Evolutionary conservation across 192 early-diverging fungal species (phyloP).

Genomic region (Phlyctochytrium arcticum): DNA sequence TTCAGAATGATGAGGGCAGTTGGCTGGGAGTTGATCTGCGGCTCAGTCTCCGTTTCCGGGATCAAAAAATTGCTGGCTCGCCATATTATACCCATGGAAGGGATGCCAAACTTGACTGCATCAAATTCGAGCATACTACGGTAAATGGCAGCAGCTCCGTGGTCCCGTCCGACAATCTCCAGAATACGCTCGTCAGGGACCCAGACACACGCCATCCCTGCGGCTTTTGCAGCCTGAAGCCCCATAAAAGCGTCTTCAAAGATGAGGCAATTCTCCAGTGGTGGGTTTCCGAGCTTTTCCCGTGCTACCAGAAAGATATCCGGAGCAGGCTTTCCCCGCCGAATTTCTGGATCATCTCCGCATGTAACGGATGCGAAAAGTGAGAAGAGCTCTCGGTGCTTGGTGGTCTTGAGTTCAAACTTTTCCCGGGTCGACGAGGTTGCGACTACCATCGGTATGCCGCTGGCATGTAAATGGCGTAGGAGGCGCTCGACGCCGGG

Average conservation of each 20-base stretch:
- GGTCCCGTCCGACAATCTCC: neutral
- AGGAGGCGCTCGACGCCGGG: constrained; percentile 57
- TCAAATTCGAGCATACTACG: constrained; percentile 39
- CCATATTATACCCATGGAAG: no score
- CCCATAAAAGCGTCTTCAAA: constrained; percentile 91
- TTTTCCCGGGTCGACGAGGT: constrained; percentile 77
- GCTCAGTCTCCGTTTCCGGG: no score
- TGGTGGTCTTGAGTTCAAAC: constrained; percentile 69
- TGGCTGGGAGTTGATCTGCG: no score
- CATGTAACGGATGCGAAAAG: constrained; percentile 79
- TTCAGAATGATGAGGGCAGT: constrained; percentile 69
- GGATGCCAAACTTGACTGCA: constrained; percentile 40
- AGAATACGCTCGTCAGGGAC: constrained; percentile 68
- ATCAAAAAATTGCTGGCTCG: no score
- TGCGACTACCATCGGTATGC: constrained; percentile 74
- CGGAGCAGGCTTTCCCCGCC: constrained; percentile 81
- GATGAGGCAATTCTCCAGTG: constrained; percentile 56
- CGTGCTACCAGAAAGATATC: constrained; percentile 84
- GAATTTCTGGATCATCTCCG: constrained; percentile 81
- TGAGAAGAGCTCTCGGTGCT: constrained; percentile 67
- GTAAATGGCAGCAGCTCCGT: constrained; percentile 11
- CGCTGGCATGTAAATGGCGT: constrained; percentile 63
- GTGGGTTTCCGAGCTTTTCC: constrained; percentile 45
- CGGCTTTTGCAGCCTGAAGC: constrained; percentile 74
- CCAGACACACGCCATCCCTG: constrained; percentile 84